Evolutionary conservation across 805 yeast genomes (phyloP).

Genomic region (Saturnispora dispora): DNA sequence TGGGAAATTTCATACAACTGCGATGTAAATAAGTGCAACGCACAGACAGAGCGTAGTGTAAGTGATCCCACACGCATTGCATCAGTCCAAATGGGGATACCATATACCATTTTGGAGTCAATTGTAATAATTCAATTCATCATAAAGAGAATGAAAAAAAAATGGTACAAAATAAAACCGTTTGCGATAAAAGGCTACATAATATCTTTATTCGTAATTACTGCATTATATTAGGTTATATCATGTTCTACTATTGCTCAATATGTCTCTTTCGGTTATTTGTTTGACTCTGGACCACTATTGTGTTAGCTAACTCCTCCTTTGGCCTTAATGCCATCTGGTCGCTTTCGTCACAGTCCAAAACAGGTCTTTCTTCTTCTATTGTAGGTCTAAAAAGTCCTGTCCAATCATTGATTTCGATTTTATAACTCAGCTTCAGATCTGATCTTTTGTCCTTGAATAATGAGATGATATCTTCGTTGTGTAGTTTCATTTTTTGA

Average conservation of each 20-base stretch:
- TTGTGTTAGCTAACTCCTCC: slow-evolving; percentile 5
- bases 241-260: slow-evolving; percentile 1
- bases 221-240: background rate
- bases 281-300: background rate
- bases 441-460: slow-evolving; percentile 50
- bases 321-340: slow-evolving; percentile 7
- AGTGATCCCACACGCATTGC: slow-evolving; percentile 22
- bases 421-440: slow-evolving; percentile 45
- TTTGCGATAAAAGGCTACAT: background rate
- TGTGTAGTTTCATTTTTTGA: slow-evolving; percentile 47
- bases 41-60: slow-evolving; percentile 52
- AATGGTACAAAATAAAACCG: background rate
- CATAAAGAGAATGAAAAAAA: background rate
- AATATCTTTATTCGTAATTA: background rate
- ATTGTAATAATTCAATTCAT: background rate
- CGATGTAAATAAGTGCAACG: slow-evolving; percentile 42
- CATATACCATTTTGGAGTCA: background rate
- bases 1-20: slow-evolving; percentile 31
- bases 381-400: slow-evolving; percentile 34
- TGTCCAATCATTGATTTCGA: slow-evolving; percentile 48
- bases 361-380: background rate
- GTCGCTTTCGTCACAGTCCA: slow-evolving; percentile 5
- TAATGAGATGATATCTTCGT: slow-evolving; percentile 59
- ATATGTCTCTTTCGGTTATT: slow-evolving; percentile 3
- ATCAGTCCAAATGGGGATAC: background rate